Evolutionary conservation across 352 stramenopile species (phyloP).

Genomic region (Lagenidium giganteum): DNA sequence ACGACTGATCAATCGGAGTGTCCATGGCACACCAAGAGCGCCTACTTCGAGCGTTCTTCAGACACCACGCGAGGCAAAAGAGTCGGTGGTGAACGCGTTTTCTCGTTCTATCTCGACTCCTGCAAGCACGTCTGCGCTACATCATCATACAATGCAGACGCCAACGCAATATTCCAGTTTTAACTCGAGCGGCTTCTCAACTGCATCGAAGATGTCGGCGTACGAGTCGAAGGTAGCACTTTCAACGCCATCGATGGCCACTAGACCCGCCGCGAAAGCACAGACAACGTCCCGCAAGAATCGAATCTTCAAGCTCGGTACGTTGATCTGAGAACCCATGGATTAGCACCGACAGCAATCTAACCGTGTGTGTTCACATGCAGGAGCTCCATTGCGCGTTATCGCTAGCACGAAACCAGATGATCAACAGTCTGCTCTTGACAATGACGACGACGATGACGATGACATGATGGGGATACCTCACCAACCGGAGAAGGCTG

Average conservation of each 20-base stretch:
- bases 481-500: neutral
- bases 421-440: constrained; percentile 18
- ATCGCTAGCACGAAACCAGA: constrained; percentile 23
- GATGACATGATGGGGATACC: constrained; percentile 23
- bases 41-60: constrained; percentile 13
- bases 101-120: too few relatives aligned
- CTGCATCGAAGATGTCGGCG: constrained; percentile 30
- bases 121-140: constrained; percentile 13
- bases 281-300: constrained; percentile 52
- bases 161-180: too few relatives aligned
- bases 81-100: too few relatives aligned
- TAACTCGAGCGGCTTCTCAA: constrained; percentile 31
- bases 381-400: constrained; percentile 41
- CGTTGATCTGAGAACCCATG: neutral
- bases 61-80: constrained; percentile 14
- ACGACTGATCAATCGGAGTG: constrained; percentile 27
- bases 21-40: too few relatives aligned
- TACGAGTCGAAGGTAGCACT: constrained; percentile 18
- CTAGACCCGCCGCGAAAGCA: constrained; percentile 32
- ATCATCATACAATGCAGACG: too few relatives aligned
- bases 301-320: constrained; percentile 40
- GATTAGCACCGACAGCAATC: neutral
- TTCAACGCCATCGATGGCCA: constrained; percentile 34
- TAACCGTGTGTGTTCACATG: constrained; percentile 10
- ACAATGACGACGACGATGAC: constrained; percentile 45